A percentile compares a stretch with the other conserved stretches of the same genome.
Conservation (phyloP, 345 rosid genomes). For the Pistacia integerrima region DNA sequence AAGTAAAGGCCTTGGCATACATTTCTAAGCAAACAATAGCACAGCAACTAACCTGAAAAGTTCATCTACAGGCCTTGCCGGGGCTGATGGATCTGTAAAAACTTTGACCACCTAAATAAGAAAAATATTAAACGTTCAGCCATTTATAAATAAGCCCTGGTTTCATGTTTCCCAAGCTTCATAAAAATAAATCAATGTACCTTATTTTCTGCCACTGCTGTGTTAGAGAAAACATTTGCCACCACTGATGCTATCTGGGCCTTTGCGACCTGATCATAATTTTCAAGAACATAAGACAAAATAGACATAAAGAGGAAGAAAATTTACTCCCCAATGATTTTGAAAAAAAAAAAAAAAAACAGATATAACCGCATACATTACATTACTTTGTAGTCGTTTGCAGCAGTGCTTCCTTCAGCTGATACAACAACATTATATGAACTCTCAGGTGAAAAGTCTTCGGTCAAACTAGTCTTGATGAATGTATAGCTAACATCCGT, state of each 20-base stretch:
- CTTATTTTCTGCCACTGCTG: conserved; percentile 91
- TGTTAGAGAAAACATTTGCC: conserved; percentile 84
- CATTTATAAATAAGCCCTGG: not conserved
- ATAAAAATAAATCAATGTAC: conserved; percentile 28
- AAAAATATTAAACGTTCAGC: not conserved
- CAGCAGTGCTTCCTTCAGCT: conserved; percentile 58
- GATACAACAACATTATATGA: conserved; percentile 81
- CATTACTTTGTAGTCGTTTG: conserved; percentile 97
- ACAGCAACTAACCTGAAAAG: conserved; percentile 66
- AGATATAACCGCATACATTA: conserved; percentile 80
- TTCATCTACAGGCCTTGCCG: conserved; percentile 60
- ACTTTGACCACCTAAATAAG: conserved; percentile 75
- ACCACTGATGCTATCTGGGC: conserved; percentile 76
- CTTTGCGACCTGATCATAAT: conserved; percentile 60
- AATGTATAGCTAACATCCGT: conserved; percentile 78
- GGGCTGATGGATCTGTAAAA: conserved; percentile 74
- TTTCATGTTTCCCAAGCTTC: not conserved
- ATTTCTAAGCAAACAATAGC: not conserved
- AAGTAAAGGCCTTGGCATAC: not conserved
- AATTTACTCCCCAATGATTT: not conserved
- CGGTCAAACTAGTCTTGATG: conserved; percentile 74
- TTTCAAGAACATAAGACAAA: conserved; percentile 5
- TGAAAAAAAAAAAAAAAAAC: not conserved
- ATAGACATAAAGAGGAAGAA: conserved; percentile 1
- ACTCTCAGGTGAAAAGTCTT: conserved; percentile 80